Conservation (phyloP, 2,329 filamentous ascomycete species). For the Lachnellula arida region DNA sequence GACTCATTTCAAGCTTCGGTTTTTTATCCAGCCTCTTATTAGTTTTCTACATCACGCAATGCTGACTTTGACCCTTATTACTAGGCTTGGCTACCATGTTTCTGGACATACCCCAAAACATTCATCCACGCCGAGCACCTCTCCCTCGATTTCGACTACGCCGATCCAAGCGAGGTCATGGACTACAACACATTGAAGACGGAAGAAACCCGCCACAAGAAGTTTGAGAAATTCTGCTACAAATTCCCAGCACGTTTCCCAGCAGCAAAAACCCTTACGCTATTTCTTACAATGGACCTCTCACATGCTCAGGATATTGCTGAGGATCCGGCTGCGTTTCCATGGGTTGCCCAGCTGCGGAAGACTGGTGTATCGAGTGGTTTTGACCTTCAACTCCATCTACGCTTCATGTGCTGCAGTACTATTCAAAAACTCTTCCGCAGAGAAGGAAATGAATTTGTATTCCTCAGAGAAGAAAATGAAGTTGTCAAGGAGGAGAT, state of each 20-base stretch:
- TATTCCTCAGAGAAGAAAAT: neutral
- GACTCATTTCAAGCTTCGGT: neutral
- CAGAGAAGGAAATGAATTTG: neutral
- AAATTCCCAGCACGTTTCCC: neutral
- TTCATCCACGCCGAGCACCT: neutral
- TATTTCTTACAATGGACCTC: neutral
- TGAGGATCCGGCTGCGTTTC: neutral
- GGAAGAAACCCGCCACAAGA: neutral
- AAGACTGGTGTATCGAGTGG: neutral
- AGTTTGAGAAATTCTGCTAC: neutral
- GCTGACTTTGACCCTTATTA: neutral
- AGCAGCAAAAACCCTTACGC: neutral
- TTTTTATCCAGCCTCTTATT: no score
- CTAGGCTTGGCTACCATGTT: neutral
- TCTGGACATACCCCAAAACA: neutral
- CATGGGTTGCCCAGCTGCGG: neutral
- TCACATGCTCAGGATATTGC: neutral
- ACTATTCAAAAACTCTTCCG: neutral
- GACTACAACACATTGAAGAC: neutral
- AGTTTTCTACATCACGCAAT: neutral
- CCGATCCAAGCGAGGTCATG: neutral
- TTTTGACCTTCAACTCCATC: neutral
- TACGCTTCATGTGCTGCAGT: neutral
- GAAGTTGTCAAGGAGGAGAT: neutral
- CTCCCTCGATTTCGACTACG: neutral